Percentiles rank a stretch among this genome's conserved stretches.
These are phyloP conservation scores for Fusarium sp. DNA, from an alignment of 2,329 filamentous ascomycete species.

Conservation along the genomic window DNA sequence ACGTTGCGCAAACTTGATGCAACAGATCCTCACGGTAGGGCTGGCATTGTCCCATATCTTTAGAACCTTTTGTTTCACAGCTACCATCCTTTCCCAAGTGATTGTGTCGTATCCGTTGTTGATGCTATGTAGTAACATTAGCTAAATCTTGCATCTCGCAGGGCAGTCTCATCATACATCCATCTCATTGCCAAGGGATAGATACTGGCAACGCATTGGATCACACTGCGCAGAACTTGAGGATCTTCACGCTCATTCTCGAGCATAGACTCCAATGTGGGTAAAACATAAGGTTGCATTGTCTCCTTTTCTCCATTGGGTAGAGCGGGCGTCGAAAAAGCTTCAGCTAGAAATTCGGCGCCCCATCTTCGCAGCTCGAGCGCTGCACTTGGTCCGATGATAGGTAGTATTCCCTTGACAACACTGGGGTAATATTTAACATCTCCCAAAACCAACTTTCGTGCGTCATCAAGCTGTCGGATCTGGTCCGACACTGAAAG, in stretches of 20 bases:
- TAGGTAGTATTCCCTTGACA: conserved; percentile 90
- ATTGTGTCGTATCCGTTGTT: conserved; percentile 82
- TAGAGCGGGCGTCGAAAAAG: conserved; percentile 91
- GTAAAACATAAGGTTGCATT: conserved; percentile 78
- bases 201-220: conserved; percentile 89
- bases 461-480: conserved; percentile 86
- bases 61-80: conserved; percentile 89
- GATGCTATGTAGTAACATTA: conserved; percentile 66
- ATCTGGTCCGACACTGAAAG: conserved; percentile 78
- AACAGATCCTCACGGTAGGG: conserved; percentile 85
- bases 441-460: conserved; percentile 87
- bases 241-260: conserved; percentile 78
- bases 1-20: conserved; percentile 95
- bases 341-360: conserved; percentile 93
- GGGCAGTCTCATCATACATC: conserved; percentile 75
- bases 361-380: conserved; percentile 94
- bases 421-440: conserved; percentile 90
- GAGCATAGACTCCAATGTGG: conserved; percentile 75
- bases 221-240: conserved; percentile 82
- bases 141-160: conserved; percentile 23
- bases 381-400: conserved; percentile 77
- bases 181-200: conserved; percentile 92
- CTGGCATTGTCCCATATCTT: conserved; percentile 84
- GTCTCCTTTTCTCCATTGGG: conserved; percentile 80
- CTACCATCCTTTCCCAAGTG: conserved; percentile 86